Percentiles rank a stretch among this genome's conserved stretches.
Conservation (phyloP, 2,329 filamentous ascomycete genomes). For the Fusarium citri region DNA sequence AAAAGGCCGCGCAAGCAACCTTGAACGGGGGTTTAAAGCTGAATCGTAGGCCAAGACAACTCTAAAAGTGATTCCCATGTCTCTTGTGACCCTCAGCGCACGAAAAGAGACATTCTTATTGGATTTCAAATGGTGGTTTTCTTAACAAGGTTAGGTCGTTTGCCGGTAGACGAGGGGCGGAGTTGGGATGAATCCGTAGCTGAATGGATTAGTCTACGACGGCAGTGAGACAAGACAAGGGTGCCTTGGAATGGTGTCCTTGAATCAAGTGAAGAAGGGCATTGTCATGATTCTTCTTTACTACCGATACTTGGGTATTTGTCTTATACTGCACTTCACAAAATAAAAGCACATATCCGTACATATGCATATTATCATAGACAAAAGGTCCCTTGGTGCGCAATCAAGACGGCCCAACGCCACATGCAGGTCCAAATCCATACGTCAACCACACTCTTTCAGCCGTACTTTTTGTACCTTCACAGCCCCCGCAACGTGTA, state of each 20-base stretch:
- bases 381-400: neutral
- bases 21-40: neutral
- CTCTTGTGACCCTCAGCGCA: slow-evolving; percentile 14
- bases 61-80: slow-evolving; percentile 15
- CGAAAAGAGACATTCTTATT: neutral
- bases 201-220: slow-evolving; percentile 13
- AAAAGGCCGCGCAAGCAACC: slow-evolving; percentile 24
- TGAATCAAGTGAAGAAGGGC: neutral
- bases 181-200: slow-evolving; percentile 14
- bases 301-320: neutral
- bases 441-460: slow-evolving; percentile 18
- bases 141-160: slow-evolving; percentile 13
- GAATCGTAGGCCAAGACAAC: slow-evolving; percentile 13
- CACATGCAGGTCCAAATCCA: slow-evolving; percentile 24
- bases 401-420: neutral
- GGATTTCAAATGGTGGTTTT: neutral
- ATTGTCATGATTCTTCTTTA: neutral
- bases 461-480: slow-evolving; percentile 24
- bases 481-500: neutral
- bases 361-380: neutral
- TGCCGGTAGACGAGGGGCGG: slow-evolving; percentile 12
- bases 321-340: neutral
- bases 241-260: neutral
- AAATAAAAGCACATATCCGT: neutral
- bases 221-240: slow-evolving; percentile 14